A percentile compares a stretch with the other conserved stretches of the same genome.
These are phyloP conservation scores for Colletotrichum sp. DNA, from an alignment of 2,329 filamentous ascomycete species.

Conservation along the genomic window DNA sequence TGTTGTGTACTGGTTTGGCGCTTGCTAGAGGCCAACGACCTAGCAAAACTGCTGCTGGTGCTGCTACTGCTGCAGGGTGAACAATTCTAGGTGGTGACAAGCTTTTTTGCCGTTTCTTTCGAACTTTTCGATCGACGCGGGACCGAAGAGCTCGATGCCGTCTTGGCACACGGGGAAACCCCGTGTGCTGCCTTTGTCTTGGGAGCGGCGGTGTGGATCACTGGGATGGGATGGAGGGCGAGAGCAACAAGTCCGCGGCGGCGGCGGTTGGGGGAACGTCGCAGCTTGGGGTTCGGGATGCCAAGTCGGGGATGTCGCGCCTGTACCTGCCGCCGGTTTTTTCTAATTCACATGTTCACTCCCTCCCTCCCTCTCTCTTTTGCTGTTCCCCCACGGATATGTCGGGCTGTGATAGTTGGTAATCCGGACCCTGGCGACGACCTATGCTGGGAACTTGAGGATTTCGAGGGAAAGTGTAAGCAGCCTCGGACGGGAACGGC, in stretches of 20 bases:
- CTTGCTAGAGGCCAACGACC: neutral
- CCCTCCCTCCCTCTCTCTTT: no score
- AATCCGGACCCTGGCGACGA: neutral
- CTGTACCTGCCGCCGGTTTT: neutral
- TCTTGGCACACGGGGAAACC: neutral
- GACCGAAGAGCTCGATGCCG: neutral
- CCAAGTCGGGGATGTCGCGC: neutral
- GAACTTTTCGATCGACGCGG: neutral
- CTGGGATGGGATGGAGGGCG: neutral
- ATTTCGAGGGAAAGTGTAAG: neutral
- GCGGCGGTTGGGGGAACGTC: neutral
- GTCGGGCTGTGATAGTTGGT: neutral
- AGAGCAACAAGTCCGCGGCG: neutral
- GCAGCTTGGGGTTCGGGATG: neutral
- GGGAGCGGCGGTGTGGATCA: constrained; percentile 5
- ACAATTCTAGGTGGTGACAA: neutral
- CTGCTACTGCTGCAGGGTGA: neutral
- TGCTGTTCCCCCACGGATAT: neutral
- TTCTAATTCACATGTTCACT: neutral
- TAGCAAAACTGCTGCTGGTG: neutral
- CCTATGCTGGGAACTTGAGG: neutral
- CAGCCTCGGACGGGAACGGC: neutral
- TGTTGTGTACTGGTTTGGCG: neutral
- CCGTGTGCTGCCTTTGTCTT: neutral
- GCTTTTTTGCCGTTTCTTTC: neutral